These are phyloP conservation scores for Xanthoceras sorbifolium DNA, from an alignment of 345 rosid genomes.

Conservation along the genomic window DNA sequence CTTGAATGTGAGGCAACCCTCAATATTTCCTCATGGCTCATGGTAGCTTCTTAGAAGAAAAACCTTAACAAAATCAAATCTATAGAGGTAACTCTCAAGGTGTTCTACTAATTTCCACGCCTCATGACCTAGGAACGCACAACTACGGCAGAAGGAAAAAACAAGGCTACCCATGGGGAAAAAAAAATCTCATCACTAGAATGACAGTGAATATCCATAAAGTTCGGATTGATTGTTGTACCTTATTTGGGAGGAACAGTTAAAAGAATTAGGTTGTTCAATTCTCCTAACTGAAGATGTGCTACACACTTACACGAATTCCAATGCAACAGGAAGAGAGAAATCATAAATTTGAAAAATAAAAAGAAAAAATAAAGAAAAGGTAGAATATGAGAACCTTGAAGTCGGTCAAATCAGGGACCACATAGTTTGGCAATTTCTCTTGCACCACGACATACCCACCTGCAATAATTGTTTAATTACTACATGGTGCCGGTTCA, in stretches of 20 bases:
- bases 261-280: background rate
- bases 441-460: conserved; percentile 80
- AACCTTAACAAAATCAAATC: background rate
- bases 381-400: conserved; percentile 45
- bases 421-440: conserved; percentile 81
- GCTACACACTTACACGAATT: background rate
- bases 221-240: background rate
- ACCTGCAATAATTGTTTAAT: conserved; percentile 46
- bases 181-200: background rate
- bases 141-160: background rate
- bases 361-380: background rate
- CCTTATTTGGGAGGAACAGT: background rate
- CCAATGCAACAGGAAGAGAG: background rate
- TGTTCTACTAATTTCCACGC: background rate
- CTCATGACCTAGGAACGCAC: background rate
- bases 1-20: background rate
- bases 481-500: conserved; percentile 3
- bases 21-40: background rate
- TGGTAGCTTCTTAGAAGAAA: background rate
- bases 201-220: background rate
- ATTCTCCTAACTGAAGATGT: background rate
- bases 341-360: background rate
- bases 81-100: background rate
- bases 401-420: conserved; percentile 80
- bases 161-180: background rate